A percentile compares a stretch with the other conserved stretches of the same genome.
Evolutionary conservation across 2,329 filamentous ascomycete genomes (phyloP).

Genomic region (Akanthomyces uredinophilus): DNA sequence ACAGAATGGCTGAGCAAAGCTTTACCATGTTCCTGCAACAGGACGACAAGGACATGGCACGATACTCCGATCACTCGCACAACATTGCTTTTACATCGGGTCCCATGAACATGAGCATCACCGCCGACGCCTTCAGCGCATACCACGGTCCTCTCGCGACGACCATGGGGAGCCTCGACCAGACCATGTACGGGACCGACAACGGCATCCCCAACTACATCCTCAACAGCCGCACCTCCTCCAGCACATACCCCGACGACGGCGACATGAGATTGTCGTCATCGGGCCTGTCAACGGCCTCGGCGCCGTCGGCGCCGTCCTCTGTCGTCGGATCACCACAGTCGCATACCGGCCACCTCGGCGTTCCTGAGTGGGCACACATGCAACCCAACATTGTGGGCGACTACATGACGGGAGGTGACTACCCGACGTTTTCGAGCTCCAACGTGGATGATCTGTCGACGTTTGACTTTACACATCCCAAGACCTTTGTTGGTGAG

Average conservation of each 20-base stretch:
- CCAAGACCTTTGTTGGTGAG: conserved; percentile 56
- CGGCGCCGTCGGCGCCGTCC: conserved; percentile 58
- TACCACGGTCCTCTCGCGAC: conserved; percentile 26
- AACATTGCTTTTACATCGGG: conserved; percentile 34
- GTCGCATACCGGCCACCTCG: conserved; percentile 50
- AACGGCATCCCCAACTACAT: conserved; percentile 38
- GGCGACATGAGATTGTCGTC: conserved; percentile 45
- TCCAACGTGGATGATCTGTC: conserved; percentile 46
- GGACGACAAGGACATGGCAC: conserved; percentile 36
- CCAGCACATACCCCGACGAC: conserved; percentile 46
- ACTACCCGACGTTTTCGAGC: conserved; percentile 50
- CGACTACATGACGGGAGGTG: conserved; percentile 47
- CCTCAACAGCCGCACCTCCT: conserved; percentile 43
- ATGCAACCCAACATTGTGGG: conserved; percentile 61
- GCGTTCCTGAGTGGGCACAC: conserved; percentile 57
- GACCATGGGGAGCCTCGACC: conserved; percentile 38
- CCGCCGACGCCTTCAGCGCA: conserved; percentile 40
- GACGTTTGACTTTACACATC: conserved; percentile 42
- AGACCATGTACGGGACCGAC: conserved; percentile 38
- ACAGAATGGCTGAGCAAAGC: conserved; percentile 11
- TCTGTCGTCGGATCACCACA: conserved; percentile 64
- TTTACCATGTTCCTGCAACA: conserved; percentile 17
- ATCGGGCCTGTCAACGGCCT: conserved; percentile 57
- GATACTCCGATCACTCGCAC: conserved; percentile 43
- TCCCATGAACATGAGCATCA: conserved; percentile 44